Conservation (phyloP, 768 basidiomycete species). For the Russula earlei region DNA sequence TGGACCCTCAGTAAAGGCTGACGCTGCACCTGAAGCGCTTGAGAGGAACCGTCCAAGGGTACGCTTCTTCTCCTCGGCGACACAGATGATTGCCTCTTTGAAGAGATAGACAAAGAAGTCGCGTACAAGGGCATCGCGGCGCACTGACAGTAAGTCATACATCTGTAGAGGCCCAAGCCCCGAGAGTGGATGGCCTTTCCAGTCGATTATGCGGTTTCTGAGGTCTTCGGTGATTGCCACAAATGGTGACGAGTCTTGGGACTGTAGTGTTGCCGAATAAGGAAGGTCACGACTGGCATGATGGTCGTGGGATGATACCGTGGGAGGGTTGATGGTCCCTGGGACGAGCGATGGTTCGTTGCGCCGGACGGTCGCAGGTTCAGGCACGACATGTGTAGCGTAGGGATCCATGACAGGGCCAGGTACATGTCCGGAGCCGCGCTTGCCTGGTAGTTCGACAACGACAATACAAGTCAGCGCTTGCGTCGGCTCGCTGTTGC, state of each 20-base stretch:
- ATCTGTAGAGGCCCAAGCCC: conserved; percentile 84
- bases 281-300: conserved; percentile 6
- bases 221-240: conserved; percentile 81
- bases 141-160: conserved; percentile 85
- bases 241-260: conserved; percentile 63
- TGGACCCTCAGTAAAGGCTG: conserved; percentile 43
- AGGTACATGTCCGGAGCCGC: conserved; percentile 28
- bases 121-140: conserved; percentile 80
- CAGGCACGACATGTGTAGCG: conserved; percentile 18
- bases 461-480: conserved; percentile 90
- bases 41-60: conserved; percentile 67
- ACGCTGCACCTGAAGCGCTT: conserved; percentile 34
- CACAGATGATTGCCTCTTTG: conserved; percentile 95
- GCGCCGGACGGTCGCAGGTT: conserved; percentile 20
- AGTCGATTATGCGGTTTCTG: conserved; percentile 83
- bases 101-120: conserved; percentile 97
- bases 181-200: conserved; percentile 90
- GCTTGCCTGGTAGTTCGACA: conserved; percentile 82
- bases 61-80: conserved; percentile 84
- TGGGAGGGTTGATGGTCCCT: conserved; percentile 18
- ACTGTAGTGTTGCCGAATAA: background rate
- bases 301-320: conserved; percentile 9
- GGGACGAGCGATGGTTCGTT: conserved; percentile 28
- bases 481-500: conserved; percentile 61
- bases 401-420: conserved; percentile 38